phyloP scores from a whole-genome alignment of 305 asterid species.

The Lippia alba region DNA sequence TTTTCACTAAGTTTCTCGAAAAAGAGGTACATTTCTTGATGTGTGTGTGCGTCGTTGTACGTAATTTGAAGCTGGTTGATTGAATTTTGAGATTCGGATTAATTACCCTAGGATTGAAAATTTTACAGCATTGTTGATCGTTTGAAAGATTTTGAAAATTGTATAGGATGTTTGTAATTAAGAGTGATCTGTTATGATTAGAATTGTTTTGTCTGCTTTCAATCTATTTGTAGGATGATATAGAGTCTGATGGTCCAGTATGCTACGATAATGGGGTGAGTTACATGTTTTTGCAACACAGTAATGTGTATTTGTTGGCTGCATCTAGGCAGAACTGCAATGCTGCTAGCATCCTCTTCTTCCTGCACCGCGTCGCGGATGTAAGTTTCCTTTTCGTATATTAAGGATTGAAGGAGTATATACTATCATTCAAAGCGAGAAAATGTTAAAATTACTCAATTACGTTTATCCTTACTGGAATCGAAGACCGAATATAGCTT shows the following conservation, averaged over 20 bases:
- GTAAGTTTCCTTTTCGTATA: constrained; percentile 46
- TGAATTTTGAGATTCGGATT: not conserved
- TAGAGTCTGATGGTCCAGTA: constrained; percentile 67
- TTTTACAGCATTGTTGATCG: not conserved
- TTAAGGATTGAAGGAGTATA: not conserved
- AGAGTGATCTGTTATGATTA: not conserved
- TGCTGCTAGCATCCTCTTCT: constrained; percentile 69
- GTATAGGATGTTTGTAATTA: not conserved
- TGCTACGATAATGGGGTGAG: constrained; percentile 64
- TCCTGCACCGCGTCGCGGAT: constrained; percentile 69
- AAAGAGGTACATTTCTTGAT: constrained; percentile 48
- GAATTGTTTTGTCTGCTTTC: not conserved
- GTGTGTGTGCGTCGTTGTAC: not conserved
- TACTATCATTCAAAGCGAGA: no score
- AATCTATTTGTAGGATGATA: constrained; percentile 50
- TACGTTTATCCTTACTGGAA: no score
- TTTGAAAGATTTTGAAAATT: constrained; percentile 1
- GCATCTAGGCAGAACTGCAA: constrained; percentile 73
- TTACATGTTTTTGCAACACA: constrained; percentile 74
- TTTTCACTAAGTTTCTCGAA: constrained; percentile 70
- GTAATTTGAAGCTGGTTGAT: not conserved
- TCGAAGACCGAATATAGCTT: no score
- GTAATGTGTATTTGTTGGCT: constrained; percentile 67
- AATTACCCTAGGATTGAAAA: not conserved
- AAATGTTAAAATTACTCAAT: no score